Evolutionary conservation across 1,139 yeast species (phyloP), one percentile per base, ranked within the genome.

Genomic region (Diutina sp.): DNA sequence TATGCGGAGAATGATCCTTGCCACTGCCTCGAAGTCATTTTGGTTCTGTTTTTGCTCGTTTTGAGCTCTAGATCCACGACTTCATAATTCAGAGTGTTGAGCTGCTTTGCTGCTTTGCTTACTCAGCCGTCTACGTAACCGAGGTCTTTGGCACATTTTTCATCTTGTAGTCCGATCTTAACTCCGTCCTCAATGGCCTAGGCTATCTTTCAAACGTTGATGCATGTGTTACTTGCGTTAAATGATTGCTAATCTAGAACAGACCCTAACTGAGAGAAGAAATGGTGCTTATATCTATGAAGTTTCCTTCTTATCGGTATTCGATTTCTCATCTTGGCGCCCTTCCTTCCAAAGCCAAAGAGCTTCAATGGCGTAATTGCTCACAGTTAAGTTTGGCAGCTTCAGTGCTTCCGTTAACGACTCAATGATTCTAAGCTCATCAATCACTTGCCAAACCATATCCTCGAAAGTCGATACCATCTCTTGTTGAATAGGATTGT

Each of bases 311-410:
- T 35, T 12, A 2, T 35, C 41, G 14, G 41, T 9, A 5, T 35
- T 35, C 5, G 14, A 2, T n/a, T 35, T 35, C 6, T n/a, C 41
- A 35, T 35, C 14, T 4, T 35, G 41, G 12, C 88, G 88, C n/a
- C 88, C 90, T 64, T 84, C 80, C 63, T 79, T 84, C 93, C 96
- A 90, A 56, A 91, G 73, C 97, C 98, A 93, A 51, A 93, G 76
- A 0, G 98, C 97, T 62, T 93, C 99, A 28, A 88, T 78, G 1
- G 98, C 97, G 65, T 90, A 88, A 61, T 83, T 87, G 60, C 90
- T 75, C 3, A 91, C 91, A 35, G 93, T 87, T 52, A 91, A 61
- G 66, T 88, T 88, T 32, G 72, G 74, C 0, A 93, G 85, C 55
- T 71, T 73, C 0, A 95, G 81, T 9, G 93, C 90, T 58, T 85